Evolutionary conservation across 768 basidiomycete species (phyloP), one percentile per base, ranked within the genome.

Genomic region (Leccinum subgranulosum): DNA sequence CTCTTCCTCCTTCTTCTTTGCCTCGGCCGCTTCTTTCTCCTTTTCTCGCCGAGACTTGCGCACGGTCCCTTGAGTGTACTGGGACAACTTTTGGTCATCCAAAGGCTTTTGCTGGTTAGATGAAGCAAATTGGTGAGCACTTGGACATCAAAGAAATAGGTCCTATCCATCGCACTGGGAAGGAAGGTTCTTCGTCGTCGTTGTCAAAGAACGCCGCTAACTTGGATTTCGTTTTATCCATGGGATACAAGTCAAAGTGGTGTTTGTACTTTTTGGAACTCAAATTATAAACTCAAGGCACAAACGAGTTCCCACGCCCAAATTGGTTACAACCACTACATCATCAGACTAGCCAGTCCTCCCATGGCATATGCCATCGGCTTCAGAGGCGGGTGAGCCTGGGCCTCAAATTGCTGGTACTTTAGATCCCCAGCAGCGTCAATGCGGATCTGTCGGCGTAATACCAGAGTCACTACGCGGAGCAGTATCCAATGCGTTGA

Each of bases 11-110:
- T 80, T 83, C 65, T 87, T 86, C 75, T 94, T 97, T 39, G 87
- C 88, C 67, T 95, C 94, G 34, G 92, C 95, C 50, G 88, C 88
- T 66, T 98, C 95, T 67, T 86, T 87, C 69, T 98, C 97, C 66
- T 90, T 89, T 74, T 98, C 95, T 62, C 90, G 81, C 57, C 88
- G 86, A 15, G 94, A 94, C 77, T 98, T 98, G 58, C 87, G 85
- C 53, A 87, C 84, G 36, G 83, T 90, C n/a, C 90, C 94, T 68
- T 92, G 85, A 31, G 90, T 74, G 74, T 91, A 97, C 49, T 91
- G 88, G 34, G 90, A 88, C 57, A 90, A 75, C 74, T 96, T 96
- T 65, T 87, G 83, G 67, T 89, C 87, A 66, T 92, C 92, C 58
- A 96, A 79, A 57, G 88, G 78, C 79, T 88, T 92, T 84, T 85